phyloP scores from a whole-genome alignment of 176 grass and related monocot species.

The Phoenix dactylifera region DNA sequence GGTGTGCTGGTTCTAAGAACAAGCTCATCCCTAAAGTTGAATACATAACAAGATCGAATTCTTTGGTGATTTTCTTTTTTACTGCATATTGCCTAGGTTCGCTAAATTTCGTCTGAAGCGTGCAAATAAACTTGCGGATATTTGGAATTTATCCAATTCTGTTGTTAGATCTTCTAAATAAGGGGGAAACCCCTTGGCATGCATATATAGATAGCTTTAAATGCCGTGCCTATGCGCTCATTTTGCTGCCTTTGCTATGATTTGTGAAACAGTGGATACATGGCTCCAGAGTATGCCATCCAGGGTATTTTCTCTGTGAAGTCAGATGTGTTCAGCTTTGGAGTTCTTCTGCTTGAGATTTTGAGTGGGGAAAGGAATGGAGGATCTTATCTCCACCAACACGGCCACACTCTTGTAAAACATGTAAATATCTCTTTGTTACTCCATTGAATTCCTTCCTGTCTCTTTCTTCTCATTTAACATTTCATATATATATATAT shows the following conservation, averaged over 20 bases:
- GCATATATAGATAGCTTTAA: too few species aligned
- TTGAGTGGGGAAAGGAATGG: slow-evolving; percentile 75
- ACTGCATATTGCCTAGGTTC: too few species aligned
- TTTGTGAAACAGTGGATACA: slow-evolving; percentile 55
- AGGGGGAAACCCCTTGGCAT: too few species aligned
- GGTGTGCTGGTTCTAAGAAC: too few species aligned
- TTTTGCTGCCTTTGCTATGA: too few species aligned
- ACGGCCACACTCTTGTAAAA: slow-evolving; percentile 57
- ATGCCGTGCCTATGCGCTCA: too few species aligned
- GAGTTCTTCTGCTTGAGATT: slow-evolving; percentile 81
- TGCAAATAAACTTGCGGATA: neutral
- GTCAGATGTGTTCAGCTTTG: slow-evolving; percentile 88
- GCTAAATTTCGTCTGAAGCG: neutral
- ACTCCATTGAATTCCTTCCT: too few species aligned
- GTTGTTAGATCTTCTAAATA: too few species aligned
- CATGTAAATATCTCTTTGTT: slow-evolving; percentile 21
- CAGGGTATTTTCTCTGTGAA: slow-evolving; percentile 83
- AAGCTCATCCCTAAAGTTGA: neutral
- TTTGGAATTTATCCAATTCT: too few species aligned
- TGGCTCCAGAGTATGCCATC: slow-evolving; percentile 78
- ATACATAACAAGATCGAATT: too few species aligned
- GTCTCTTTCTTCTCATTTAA: neutral
- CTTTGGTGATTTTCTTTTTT: too few species aligned
- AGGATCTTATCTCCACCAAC: slow-evolving; percentile 39
- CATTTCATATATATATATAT: too few species aligned